These are phyloP conservation scores for Cryptococcus sp. DNA, from an alignment of 1,284 basidiomycete species.

Conservation along the genomic window DNA sequence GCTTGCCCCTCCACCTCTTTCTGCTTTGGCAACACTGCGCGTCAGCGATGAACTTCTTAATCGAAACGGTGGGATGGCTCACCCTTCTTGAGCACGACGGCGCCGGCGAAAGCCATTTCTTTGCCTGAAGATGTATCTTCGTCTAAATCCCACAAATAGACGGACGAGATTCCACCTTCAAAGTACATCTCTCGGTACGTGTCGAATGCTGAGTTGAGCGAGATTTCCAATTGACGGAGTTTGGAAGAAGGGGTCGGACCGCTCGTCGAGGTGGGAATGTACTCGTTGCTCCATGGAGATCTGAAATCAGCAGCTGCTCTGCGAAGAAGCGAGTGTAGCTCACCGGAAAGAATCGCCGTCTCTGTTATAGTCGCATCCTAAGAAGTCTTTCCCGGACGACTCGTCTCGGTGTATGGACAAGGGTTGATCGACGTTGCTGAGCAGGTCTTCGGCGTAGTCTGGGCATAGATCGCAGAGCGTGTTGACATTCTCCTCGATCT, in stretches of 20 bases:
- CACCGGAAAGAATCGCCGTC: slow-evolving; percentile 93
- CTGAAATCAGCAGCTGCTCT: slow-evolving; percentile 33
- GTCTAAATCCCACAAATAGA: slow-evolving; percentile 97
- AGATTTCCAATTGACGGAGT: slow-evolving; percentile 83
- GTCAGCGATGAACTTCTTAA: slow-evolving; percentile 30
- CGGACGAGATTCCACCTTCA: slow-evolving; percentile 94
- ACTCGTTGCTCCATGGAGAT: slow-evolving; percentile 96
- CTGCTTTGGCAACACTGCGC: slow-evolving; percentile 5
- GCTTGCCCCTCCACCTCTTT: neutral
- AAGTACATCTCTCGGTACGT: slow-evolving; percentile 98
- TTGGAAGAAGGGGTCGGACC: slow-evolving; percentile 78
- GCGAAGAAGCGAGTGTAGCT: slow-evolving; percentile 16
- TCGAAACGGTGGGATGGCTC: slow-evolving; percentile 34
- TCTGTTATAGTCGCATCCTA: slow-evolving; percentile 95
- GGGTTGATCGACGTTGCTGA: slow-evolving; percentile 93
- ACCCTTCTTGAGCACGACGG: slow-evolving; percentile 95
- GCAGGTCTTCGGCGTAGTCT: slow-evolving; percentile 92
- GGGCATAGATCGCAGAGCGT: slow-evolving; percentile 77
- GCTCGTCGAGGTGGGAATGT: slow-evolving; percentile 73
- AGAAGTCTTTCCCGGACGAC: slow-evolving; percentile 70
- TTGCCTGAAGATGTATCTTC: slow-evolving; percentile 55
- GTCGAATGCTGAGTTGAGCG: slow-evolving; percentile 93
- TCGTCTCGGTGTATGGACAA: slow-evolving; percentile 74
- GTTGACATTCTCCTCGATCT: slow-evolving; percentile 80
- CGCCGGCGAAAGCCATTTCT: slow-evolving; percentile 72